phyloP scores from a whole-genome alignment of 2,329 filamentous ascomycete species.

The Aspergillus pseudoviridinutans region DNA sequence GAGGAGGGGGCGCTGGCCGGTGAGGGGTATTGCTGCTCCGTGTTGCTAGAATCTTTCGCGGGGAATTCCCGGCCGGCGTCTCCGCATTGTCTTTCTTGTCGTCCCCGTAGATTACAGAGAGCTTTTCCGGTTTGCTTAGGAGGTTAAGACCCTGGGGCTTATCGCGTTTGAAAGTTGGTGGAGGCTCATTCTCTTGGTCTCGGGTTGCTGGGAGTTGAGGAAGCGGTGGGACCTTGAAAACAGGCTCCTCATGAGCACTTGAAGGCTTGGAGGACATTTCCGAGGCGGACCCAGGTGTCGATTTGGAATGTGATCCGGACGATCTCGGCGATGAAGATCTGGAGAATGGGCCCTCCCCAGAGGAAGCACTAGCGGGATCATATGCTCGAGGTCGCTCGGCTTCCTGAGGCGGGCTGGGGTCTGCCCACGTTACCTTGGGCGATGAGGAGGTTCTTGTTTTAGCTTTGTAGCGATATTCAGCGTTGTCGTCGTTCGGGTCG shows the following conservation, averaged over 20 bases:
- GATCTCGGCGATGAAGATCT: constrained; percentile 33
- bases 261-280: constrained; percentile 38
- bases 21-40: constrained; percentile 69
- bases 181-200: constrained; percentile 82
- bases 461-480: constrained; percentile 22
- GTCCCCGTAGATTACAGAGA: constrained; percentile 47
- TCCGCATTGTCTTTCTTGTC: constrained; percentile 43
- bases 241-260: constrained; percentile 45
- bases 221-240: constrained; percentile 56
- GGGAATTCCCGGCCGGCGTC: constrained; percentile 43
- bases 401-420: constrained; percentile 26
- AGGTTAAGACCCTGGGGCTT: constrained; percentile 55
- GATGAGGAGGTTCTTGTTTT: constrained; percentile 23
- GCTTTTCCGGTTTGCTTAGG: constrained; percentile 55
- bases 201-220: constrained; percentile 59
- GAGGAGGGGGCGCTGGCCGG: constrained; percentile 74
- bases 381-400: constrained; percentile 20
- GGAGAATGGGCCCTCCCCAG: constrained; percentile 29
- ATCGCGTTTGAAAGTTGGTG: constrained; percentile 62
- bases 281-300: constrained; percentile 41
- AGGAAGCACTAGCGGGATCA: constrained; percentile 15
- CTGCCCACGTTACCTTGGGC: constrained; percentile 36
- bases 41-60: constrained; percentile 47
- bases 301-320: constrained; percentile 33
- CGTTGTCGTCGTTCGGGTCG: constrained; percentile 26